Evolutionary conservation across 176 grass and related monocot species (phyloP), one percentile per base, ranked within the genome.

Genomic region (Thinopyrum elongatum): DNA sequence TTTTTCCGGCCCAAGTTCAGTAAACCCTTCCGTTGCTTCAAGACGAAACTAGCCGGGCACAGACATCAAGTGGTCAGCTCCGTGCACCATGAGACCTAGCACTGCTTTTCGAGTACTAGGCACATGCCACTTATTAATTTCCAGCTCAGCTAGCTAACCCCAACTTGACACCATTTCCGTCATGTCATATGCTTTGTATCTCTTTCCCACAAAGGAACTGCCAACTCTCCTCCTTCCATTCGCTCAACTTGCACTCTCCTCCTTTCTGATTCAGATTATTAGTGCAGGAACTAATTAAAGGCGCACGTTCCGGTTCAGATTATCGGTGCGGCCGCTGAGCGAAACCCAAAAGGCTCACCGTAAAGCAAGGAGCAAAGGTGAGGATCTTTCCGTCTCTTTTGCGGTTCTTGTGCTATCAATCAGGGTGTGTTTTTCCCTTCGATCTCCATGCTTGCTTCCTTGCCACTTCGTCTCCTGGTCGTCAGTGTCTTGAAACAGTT

Each of bases 151-250:
- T 53, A 53, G 16, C 51, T 53, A 53, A 53, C 55, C 31, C 58
- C 81, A 73, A 89, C 81, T 84, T 73, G 82, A 22, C 46, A 83
- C 57, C 61, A 33, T 69, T 72, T 5, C 72, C 39, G 55, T 81
- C 78, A 44, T 77, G 39, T 81, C 78, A 44, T 77, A 25, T 42
- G 60, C 28, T 74, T 78, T 63, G 19, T 41, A 67, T 47, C 13
- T 47, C 44, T 80, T 79, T 9, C 19, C 76, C 59, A 65, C 12
- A 35, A 77, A 65, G 65, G 87, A 64, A 57, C 80, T 34, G 25
- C 68, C 59, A 46, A 75, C 51, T 68, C 65, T 6, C 59, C 34
- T 75, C 84, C 59, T 59, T 74, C 84, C 83, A 68, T 75, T 58
- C 42, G 60, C 31, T 80, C 87, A 85, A 68, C 13, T 85, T 67